Percentiles rank a stretch among this genome's conserved stretches.
phyloP scores from a whole-genome alignment of 2,329 filamentous ascomycete genomes.

The Ascochyta viciae-villosae region DNA sequence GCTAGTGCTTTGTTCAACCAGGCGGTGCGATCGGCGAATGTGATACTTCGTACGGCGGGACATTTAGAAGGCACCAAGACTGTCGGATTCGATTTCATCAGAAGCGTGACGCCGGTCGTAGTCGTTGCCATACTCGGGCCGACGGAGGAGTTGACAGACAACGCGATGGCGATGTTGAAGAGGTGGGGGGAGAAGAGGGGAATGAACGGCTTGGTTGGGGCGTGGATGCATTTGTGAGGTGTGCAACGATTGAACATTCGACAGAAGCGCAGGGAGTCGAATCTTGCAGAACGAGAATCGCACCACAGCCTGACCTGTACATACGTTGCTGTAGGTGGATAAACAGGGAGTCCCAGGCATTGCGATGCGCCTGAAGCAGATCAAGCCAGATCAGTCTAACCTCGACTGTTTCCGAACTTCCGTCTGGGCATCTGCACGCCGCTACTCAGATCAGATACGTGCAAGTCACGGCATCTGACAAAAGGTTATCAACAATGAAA shows the following conservation, averaged over 20 bases:
- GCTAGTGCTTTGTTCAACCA: neutral
- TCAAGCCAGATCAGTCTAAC: no score
- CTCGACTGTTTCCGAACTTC: no score
- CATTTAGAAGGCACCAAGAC: slow-evolving; percentile 30
- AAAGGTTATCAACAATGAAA: no score
- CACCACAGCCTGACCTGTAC: neutral
- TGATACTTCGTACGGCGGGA: slow-evolving; percentile 2
- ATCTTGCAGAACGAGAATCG: neutral
- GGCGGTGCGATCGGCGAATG: slow-evolving; percentile 1
- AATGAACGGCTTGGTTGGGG: slow-evolving; percentile 13
- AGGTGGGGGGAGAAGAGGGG: slow-evolving; percentile 30
- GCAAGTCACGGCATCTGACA: no score
- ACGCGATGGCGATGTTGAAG: slow-evolving; percentile 30
- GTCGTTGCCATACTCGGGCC: slow-evolving; percentile 33
- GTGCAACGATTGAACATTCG: neutral
- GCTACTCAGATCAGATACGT: no score
- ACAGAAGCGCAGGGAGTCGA: neutral
- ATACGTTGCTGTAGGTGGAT: no score
- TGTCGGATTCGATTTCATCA: slow-evolving; percentile 36
- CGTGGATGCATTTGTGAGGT: slow-evolving; percentile 16
- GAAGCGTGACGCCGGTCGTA: slow-evolving; percentile 34
- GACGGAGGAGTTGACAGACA: slow-evolving; percentile 14
- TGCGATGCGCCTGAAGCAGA: neutral
- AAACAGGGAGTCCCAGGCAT: neutral
- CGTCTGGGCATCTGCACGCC: no score